Conservation (phyloP, 2,329 filamentous ascomycete genomes). For the Graphiopsis chlorocephala region DNA sequence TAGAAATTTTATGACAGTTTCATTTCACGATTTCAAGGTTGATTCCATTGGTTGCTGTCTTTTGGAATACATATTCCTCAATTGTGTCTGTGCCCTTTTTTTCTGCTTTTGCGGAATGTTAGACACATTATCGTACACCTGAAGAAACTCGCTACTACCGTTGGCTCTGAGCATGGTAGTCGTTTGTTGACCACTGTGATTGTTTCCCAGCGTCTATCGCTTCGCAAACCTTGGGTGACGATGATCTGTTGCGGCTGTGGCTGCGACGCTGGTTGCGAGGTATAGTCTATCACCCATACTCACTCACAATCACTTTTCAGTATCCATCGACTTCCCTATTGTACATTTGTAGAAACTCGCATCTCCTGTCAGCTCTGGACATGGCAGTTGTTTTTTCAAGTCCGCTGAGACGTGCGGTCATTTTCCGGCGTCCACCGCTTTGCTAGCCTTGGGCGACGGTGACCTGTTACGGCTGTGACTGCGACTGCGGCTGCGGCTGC, state of each 20-base stretch:
- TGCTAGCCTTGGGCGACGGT: background rate
- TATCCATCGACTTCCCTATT: too few species aligned
- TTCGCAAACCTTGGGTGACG: background rate
- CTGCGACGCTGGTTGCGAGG: too few species aligned
- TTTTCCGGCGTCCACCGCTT: background rate
- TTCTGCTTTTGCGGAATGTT: too few species aligned
- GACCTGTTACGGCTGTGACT: background rate
- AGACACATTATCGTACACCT: background rate
- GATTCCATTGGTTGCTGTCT: too few species aligned
- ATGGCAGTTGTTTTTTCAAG: background rate
- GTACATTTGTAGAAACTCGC: too few species aligned
- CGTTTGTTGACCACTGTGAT: background rate
- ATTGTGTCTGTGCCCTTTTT: too few species aligned
- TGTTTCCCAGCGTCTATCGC: background rate
- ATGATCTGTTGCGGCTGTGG: background rate
- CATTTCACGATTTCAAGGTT: too few species aligned
- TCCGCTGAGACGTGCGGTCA: background rate
- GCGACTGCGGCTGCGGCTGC: conserved; percentile 8
- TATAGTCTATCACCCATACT: too few species aligned
- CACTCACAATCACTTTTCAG: too few species aligned
- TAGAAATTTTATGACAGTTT: background rate
- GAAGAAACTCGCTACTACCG: background rate
- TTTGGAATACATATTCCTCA: too few species aligned
- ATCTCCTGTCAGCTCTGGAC: background rate
- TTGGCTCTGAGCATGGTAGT: background rate